Evolutionary conservation across 2,329 filamentous ascomycete species (phyloP).

Genomic region (Xenosphaeropsis pyriputrescens): DNA sequence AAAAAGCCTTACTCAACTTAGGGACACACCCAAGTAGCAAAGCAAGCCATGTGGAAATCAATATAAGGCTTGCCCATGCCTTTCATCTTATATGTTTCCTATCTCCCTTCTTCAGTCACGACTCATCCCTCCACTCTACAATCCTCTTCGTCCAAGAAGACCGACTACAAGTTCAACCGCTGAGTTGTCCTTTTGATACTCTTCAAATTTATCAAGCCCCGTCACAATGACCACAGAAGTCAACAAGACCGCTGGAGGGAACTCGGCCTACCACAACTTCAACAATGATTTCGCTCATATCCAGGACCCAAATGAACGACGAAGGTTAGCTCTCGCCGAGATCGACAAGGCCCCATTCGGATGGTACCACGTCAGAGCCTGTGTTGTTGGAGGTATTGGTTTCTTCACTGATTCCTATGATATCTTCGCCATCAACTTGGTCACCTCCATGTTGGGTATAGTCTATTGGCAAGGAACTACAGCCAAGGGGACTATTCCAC

Average conservation of each 20-base stretch:
- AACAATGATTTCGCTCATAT: slow-evolving; percentile 56
- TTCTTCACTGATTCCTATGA: slow-evolving; percentile 85
- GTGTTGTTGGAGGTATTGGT: slow-evolving; percentile 67
- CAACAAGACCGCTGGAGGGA: slow-evolving; percentile 41
- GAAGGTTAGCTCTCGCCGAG: slow-evolving; percentile 65
- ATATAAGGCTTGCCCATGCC: too few species aligned
- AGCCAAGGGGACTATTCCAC: slow-evolving; percentile 40
- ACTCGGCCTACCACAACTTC: slow-evolving; percentile 63
- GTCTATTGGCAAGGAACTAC: slow-evolving; percentile 13
- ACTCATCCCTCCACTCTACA: too few species aligned
- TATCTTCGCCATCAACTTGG: slow-evolving; percentile 16
- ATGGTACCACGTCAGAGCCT: slow-evolving; percentile 71
- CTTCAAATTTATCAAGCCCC: too few species aligned
- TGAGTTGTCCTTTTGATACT: too few species aligned
- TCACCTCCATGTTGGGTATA: slow-evolving; percentile 16
- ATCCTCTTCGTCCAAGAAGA: too few species aligned
- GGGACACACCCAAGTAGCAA: too few species aligned
- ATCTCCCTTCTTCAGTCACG: too few species aligned
- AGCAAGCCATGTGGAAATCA: too few species aligned
- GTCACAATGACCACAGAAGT: background rate
- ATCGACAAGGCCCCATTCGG: slow-evolving; percentile 72
- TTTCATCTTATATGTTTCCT: too few species aligned
- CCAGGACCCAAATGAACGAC: slow-evolving; percentile 62
- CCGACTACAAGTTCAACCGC: too few species aligned
- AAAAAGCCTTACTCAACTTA: too few species aligned